A percentile compares a stretch with the other conserved stretches of the same genome.
Evolutionary conservation across 2,329 filamentous ascomycete genomes (phyloP).

Genomic region (Trichoderma arundinaceum): DNA sequence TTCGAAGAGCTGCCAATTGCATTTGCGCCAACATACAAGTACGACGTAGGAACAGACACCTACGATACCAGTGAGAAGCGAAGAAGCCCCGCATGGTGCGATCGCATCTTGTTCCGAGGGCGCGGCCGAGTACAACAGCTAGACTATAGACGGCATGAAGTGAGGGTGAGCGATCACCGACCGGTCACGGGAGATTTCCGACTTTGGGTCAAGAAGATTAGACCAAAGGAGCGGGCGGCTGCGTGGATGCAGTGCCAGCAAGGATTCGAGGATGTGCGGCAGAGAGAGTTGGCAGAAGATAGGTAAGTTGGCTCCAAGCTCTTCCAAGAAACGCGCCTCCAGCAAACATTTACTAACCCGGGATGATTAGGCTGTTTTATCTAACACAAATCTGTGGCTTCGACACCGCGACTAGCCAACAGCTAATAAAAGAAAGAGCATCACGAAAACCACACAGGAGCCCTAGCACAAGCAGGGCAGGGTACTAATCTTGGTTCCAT

Average conservation of each 20-base stretch:
- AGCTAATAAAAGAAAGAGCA: conserved; percentile 52
- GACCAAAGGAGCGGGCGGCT: conserved; percentile 66
- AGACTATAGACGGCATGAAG: conserved; percentile 87
- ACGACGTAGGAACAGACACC: conserved; percentile 91
- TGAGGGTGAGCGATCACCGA: conserved; percentile 88
- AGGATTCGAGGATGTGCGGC: conserved; percentile 74
- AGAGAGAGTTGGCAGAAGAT: conserved; percentile 70
- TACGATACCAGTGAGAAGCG: conserved; percentile 97
- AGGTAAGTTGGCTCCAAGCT: conserved; percentile 64
- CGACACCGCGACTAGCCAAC: conserved; percentile 57
- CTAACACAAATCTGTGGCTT: conserved; percentile 60
- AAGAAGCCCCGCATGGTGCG: conserved; percentile 93
- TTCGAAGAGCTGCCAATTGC: conserved; percentile 91
- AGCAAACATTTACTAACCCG: conserved; percentile 35
- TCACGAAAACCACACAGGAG: conserved; percentile 39
- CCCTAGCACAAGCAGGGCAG: conserved; percentile 36
- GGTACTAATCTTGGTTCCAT: conserved; percentile 20
- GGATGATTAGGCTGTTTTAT: conserved; percentile 53
- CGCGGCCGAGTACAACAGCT: conserved; percentile 82
- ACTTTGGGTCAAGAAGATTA: conserved; percentile 82
- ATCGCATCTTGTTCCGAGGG: conserved; percentile 86
- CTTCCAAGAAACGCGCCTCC: neutral
- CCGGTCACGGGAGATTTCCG: conserved; percentile 87
- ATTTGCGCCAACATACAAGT: conserved; percentile 97
- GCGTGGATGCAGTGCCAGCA: conserved; percentile 77